A percentile compares a stretch with the other conserved stretches of the same genome.
Evolutionary conservation across 75 land plant genomes (phyloP).

Genomic region (Pinus albicaulis): DNA sequence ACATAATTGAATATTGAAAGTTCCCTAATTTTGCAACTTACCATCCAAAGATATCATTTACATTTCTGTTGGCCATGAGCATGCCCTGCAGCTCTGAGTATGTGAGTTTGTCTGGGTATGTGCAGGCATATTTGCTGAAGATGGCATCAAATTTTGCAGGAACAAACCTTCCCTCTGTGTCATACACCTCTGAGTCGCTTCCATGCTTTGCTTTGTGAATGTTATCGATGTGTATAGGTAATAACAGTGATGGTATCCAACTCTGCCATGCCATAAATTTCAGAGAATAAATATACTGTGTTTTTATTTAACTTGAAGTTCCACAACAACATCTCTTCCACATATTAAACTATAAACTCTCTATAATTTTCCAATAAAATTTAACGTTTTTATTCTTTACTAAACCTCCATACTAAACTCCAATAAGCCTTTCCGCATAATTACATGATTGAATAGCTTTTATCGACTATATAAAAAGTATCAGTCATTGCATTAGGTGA

Average conservation of each 20-base stretch:
- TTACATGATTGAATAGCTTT: no score
- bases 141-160: slow-evolving; percentile 39
- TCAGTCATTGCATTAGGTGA: no score
- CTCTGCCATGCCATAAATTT: slow-evolving; percentile 4
- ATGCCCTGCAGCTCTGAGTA: slow-evolving; percentile 23
- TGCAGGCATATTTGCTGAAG: slow-evolving; percentile 35
- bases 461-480: no score
- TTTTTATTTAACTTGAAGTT: no score
- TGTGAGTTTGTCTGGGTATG: slow-evolving; percentile 19
- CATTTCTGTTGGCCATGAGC: slow-evolving; percentile 29
- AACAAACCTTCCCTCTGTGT: slow-evolving; percentile 39
- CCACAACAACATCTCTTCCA: no score
- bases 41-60: slow-evolving; percentile 36
- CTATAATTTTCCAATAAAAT: no score
- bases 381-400: no score
- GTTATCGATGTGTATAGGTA: slow-evolving; percentile 31
- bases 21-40: neutral
- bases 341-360: no score
- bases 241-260: slow-evolving; percentile 32
- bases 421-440: no score
- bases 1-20: no score
- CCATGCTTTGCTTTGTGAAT: slow-evolving; percentile 40
- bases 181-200: slow-evolving; percentile 40
- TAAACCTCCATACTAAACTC: no score
- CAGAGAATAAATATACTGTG: no score